Evolutionary conservation across 164 flowering plant species (phyloP).

Genomic region (Cinnamomum micranthum): DNA sequence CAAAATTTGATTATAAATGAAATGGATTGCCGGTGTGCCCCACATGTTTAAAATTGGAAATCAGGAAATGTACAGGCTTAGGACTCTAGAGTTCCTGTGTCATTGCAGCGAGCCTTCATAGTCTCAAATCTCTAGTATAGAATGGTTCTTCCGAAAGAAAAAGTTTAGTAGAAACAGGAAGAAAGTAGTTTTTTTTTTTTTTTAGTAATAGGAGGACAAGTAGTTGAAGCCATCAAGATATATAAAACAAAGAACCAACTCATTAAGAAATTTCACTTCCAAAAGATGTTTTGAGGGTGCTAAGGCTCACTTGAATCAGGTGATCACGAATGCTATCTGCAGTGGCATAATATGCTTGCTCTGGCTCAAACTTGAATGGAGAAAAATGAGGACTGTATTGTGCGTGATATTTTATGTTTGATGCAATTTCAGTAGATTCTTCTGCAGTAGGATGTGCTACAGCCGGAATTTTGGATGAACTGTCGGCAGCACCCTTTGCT

Average conservation of each 20-base stretch:
- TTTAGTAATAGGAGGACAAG: background rate
- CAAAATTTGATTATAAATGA: too few relatives aligned
- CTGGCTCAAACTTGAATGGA: constrained; percentile 82
- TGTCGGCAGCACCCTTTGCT: constrained; percentile 22
- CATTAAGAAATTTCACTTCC: background rate
- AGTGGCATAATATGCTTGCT: constrained; percentile 83
- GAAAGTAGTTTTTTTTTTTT: background rate
- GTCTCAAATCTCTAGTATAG: background rate
- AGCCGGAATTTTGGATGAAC: constrained; percentile 43
- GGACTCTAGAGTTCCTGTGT: background rate
- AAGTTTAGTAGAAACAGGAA: background rate
- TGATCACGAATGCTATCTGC: constrained; percentile 90
- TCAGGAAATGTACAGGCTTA: background rate
- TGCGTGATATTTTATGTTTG: constrained; percentile 83
- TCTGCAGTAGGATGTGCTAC: constrained; percentile 62
- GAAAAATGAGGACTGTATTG: constrained; percentile 87
- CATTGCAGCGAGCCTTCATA: background rate
- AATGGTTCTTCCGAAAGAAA: background rate
- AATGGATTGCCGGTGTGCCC: background rate
- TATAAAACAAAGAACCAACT: too few relatives aligned
- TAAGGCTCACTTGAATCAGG: constrained; percentile 49
- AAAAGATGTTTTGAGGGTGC: background rate
- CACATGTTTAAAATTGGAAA: background rate
- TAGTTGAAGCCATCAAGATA: background rate
- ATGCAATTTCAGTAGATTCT: constrained; percentile 62